A percentile compares a stretch with the other conserved stretches of the same genome.
Conservation (phyloP, 805 yeast genomes). For the Wickerhamiella dianesei region DNA sequence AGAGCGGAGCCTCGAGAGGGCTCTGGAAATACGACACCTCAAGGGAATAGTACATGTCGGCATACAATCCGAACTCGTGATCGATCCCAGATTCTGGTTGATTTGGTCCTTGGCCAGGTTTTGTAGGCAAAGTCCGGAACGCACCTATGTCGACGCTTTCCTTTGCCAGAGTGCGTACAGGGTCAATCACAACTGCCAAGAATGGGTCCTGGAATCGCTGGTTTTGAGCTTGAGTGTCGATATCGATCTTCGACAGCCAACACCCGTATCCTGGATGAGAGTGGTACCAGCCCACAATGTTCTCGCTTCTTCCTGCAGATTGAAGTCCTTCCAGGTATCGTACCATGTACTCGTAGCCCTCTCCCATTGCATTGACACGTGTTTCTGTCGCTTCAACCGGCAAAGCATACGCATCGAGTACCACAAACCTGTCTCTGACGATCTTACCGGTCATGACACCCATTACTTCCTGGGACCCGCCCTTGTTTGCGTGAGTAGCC, state of each 20-base stretch:
- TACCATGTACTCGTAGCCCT: conserved; percentile 92
- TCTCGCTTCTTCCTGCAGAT: conserved; percentile 39
- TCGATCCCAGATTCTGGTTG: background rate
- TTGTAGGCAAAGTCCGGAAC: conserved; percentile 38
- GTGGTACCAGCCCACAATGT: conserved; percentile 93
- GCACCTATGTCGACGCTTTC: conserved; percentile 98
- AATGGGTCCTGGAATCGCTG: conserved; percentile 91
- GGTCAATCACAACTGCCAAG: conserved; percentile 95
- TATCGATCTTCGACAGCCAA: conserved; percentile 90
- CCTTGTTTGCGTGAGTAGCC: conserved; percentile 74
- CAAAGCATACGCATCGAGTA: conserved; percentile 69
- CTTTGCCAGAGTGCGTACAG: conserved; percentile 80
- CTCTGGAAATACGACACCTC: conserved; percentile 48
- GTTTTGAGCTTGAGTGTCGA: conserved; percentile 87
- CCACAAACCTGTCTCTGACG: conserved; percentile 38
- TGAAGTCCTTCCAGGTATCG: conserved; percentile 47
- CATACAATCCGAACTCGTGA: conserved; percentile 47
- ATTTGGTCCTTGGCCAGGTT: background rate
- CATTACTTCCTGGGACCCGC: conserved; percentile 86
- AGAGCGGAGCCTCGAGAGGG: conserved; percentile 34
- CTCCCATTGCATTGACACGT: conserved; percentile 84
- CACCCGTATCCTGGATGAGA: conserved; percentile 97
- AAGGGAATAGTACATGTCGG: conserved; percentile 54
- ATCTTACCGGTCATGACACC: conserved; percentile 81
- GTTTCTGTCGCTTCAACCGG: conserved; percentile 97